phyloP scores from a whole-genome alignment of 129 eudicot genomes.

The Heracleum sosnowskyi region DNA sequence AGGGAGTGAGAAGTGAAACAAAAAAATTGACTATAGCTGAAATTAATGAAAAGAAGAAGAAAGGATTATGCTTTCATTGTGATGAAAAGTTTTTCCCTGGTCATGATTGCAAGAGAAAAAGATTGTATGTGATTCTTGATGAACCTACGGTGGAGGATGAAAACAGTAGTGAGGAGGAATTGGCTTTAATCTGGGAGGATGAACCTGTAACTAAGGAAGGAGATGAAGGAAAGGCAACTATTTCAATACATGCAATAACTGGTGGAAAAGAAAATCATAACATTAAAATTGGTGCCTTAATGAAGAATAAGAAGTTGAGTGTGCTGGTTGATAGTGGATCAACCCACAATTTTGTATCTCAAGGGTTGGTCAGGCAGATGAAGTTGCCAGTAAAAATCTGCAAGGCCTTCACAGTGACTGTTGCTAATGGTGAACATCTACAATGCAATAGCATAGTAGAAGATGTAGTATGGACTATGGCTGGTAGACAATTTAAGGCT shows the following conservation, averaged over 20 bases:
- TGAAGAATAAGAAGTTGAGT: too few relatives aligned
- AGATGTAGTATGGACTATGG: not conserved
- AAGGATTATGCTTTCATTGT: not conserved
- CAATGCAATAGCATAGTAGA: not conserved
- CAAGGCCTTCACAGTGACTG: not conserved
- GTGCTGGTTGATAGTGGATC: not conserved
- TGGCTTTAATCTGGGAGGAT: not conserved
- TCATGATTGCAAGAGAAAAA: not conserved
- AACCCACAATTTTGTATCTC: not conserved
- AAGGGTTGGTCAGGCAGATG: not conserved
- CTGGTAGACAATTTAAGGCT: not conserved
- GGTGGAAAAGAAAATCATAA: not conserved
- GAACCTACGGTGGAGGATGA: not conserved
- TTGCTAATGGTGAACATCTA: not conserved
- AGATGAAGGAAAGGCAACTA: too few relatives aligned
- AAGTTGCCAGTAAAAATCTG: fast-evolving
- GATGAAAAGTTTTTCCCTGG: not conserved
- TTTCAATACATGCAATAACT: not conserved
- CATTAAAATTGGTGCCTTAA: not conserved
- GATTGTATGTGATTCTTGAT: too few relatives aligned
- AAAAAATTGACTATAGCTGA: too few relatives aligned
- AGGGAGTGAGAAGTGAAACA: fast-evolving
- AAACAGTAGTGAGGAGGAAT: not conserved
- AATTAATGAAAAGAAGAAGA: too few relatives aligned
- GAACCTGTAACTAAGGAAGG: too few relatives aligned